Evolutionary conservation across 2,329 filamentous ascomycete genomes (phyloP).

Genomic region (Fusarium pseudocircinatum): DNA sequence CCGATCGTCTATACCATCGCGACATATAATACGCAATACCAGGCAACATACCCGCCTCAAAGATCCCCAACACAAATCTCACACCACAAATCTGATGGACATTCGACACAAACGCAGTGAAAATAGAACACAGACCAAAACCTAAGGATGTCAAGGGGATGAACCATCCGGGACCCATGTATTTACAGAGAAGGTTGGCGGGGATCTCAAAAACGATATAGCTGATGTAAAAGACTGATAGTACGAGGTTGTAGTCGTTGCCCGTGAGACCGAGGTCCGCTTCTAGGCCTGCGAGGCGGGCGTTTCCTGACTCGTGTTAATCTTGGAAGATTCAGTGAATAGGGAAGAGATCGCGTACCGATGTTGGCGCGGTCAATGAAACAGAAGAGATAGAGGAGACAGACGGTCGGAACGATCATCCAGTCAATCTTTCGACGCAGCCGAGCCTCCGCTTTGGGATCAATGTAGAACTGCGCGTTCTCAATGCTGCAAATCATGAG

Average conservation of each 20-base stretch:
- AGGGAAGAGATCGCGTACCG: not conserved
- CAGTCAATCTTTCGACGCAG: conserved; percentile 23
- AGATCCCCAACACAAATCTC: conserved; percentile 67
- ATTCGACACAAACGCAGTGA: conserved; percentile 67
- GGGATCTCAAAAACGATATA: conserved; percentile 75
- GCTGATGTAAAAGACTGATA: conserved; percentile 71
- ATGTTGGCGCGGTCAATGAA: conserved; percentile 66
- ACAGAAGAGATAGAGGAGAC: conserved; percentile 67
- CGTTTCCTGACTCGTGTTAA: conserved; percentile 22
- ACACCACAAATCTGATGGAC: conserved; percentile 61
- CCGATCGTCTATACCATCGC: conserved; percentile 70
- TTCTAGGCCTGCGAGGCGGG: conserved; percentile 29
- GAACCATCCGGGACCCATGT: conserved; percentile 72
- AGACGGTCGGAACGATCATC: conserved; percentile 23
- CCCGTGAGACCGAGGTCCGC: conserved; percentile 44
- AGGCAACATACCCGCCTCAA: conserved; percentile 73
- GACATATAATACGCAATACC: conserved; percentile 73
- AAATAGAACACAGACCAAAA: conserved; percentile 69
- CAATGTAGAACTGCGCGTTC: conserved; percentile 5
- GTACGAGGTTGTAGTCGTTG: conserved; percentile 70
- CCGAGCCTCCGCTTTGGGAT: conserved; percentile 14
- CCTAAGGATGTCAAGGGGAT: conserved; percentile 65
- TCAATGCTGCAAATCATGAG: not conserved
- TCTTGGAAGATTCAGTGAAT: no score
- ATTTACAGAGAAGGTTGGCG: conserved; percentile 69